A percentile compares a stretch with the other conserved stretches of the same genome.
Evolutionary conservation across 306 rosid genomes (phyloP).

Genomic region (Nissolia schottii): DNA sequence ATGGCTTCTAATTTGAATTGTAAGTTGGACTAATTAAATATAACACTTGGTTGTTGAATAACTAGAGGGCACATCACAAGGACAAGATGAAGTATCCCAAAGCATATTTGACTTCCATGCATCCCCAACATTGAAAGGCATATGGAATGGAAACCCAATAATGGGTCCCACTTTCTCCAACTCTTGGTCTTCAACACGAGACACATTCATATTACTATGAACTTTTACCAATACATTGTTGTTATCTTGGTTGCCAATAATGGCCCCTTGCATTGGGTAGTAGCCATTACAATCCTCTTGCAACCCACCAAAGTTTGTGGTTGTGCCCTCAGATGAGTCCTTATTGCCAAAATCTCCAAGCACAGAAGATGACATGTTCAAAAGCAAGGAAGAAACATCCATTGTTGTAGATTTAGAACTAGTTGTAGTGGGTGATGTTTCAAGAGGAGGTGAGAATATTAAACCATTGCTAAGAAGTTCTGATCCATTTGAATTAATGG

Average conservation of each 20-base stretch:
- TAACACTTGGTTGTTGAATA: constrained; percentile 44
- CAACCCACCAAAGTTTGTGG: constrained; percentile 14
- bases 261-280: constrained; percentile 21
- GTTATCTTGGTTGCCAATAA: background rate
- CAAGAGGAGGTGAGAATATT: constrained; percentile 35
- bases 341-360: constrained; percentile 39
- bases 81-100: constrained; percentile 65
- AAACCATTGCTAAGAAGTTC: constrained; percentile 25
- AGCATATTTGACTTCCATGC: constrained; percentile 55
- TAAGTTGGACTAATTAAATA: constrained; percentile 28
- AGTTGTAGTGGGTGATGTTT: constrained; percentile 16
- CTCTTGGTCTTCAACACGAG: constrained; percentile 26
- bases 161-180: constrained; percentile 35
- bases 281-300: constrained; percentile 40
- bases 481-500: constrained; percentile 31
- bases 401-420: constrained; percentile 15
- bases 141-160: constrained; percentile 35
- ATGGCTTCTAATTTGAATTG: constrained; percentile 24
- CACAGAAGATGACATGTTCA: constrained; percentile 69
- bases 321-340: constrained; percentile 8
- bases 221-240: constrained; percentile 20
- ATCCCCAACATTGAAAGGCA: constrained; percentile 34
- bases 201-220: constrained; percentile 17
- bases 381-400: constrained; percentile 57
- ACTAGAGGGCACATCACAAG: constrained; percentile 46